These are phyloP conservation scores for Scleromitrula shiraiana DNA, from an alignment of 2,329 filamentous ascomycete species.

Conservation along the genomic window DNA sequence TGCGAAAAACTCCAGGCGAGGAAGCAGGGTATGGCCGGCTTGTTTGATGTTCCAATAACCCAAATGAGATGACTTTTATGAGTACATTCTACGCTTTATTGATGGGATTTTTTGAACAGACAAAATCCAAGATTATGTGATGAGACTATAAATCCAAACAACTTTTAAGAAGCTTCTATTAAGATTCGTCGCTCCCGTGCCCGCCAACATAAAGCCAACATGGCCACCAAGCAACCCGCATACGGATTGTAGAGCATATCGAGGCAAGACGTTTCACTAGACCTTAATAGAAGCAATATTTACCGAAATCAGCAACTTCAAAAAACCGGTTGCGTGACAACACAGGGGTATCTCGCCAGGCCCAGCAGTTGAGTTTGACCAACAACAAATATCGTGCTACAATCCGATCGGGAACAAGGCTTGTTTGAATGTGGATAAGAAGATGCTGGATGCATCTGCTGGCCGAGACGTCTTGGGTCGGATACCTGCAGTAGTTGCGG, in stretches of 20 bases:
- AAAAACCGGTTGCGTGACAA: conserved; percentile 23
- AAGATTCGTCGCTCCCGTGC: conserved; percentile 27
- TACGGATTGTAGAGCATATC: conserved; percentile 22
- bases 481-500: conserved; percentile 42
- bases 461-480: conserved; percentile 28
- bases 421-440: conserved; percentile 28
- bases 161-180: conserved; percentile 22
- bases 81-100: conserved; percentile 5
- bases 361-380: conserved; percentile 28
- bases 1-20: background rate
- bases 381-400: conserved; percentile 24
- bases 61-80: conserved; percentile 15
- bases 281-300: conserved; percentile 16
- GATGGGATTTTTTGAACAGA: conserved; percentile 12
- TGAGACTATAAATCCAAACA: conserved; percentile 20
- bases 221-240: conserved; percentile 22
- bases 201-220: conserved; percentile 22
- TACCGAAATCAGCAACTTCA: conserved; percentile 20
- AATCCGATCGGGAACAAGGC: conserved; percentile 25
- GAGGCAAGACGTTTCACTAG: conserved; percentile 27
- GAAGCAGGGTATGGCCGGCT: conserved; percentile 16
- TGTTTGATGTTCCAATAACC: conserved; percentile 5
- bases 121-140: conserved; percentile 14
- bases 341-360: conserved; percentile 18
- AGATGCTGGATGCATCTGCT: conserved; percentile 23